These are phyloP conservation scores for Hanseniaspora lindneri DNA, from an alignment of 805 yeast genomes.

Conservation along the genomic window DNA sequence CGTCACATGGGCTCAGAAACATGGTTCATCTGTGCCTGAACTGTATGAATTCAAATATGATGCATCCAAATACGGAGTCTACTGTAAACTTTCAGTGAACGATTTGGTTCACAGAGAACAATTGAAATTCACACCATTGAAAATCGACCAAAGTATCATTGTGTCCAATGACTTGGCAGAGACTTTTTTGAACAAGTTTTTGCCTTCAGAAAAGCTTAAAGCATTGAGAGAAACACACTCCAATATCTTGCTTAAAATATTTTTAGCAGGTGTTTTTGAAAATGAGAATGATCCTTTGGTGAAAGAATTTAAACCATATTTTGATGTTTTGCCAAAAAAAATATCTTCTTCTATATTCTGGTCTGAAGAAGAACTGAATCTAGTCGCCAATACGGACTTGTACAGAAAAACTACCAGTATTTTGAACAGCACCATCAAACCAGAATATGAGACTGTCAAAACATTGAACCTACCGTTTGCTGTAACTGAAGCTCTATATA, in stretches of 20 bases:
- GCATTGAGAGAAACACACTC: constrained; percentile 12
- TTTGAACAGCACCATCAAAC: constrained; percentile 32
- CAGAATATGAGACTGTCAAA: constrained; percentile 15
- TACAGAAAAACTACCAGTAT: constrained; percentile 42
- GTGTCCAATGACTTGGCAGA: constrained; percentile 32
- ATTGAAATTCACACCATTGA: constrained; percentile 28
- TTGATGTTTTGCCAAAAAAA: constrained; percentile 38
- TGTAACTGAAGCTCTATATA: constrained; percentile 47
- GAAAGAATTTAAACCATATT: constrained; percentile 33
- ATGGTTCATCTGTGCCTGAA: constrained; percentile 32
- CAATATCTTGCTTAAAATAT: constrained; percentile 30
- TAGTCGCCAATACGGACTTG: constrained; percentile 59
- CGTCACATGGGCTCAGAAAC: constrained; percentile 31
- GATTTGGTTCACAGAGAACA: constrained; percentile 25
- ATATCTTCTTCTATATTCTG: constrained; percentile 59
- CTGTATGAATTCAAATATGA: constrained; percentile 27
- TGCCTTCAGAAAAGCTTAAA: constrained; percentile 18
- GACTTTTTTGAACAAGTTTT: constrained; percentile 21
- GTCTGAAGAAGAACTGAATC: constrained; percentile 39
- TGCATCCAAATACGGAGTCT: constrained; percentile 28
- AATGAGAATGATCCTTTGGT: constrained; percentile 19
- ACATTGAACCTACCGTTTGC: constrained; percentile 22
- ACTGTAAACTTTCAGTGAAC: constrained; percentile 13
- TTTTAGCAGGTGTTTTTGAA: constrained; percentile 35
- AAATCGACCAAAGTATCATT: constrained; percentile 22